Conservation (phyloP, 768 basidiomycete genomes). For the Cystofilobasidium macerans region DNA sequence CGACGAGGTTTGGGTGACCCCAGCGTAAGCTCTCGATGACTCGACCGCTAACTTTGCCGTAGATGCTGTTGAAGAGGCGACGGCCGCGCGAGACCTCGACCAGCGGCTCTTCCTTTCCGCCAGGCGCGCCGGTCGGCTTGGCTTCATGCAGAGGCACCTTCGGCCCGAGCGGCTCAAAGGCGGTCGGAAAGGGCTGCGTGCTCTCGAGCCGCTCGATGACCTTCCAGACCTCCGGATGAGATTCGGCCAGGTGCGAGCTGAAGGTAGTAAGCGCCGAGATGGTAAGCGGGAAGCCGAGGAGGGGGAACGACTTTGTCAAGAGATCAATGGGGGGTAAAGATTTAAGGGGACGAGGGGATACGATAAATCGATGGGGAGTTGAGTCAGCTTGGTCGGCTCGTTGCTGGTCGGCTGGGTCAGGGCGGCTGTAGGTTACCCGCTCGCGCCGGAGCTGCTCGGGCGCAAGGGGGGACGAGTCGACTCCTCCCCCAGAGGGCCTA, state of each 20-base stretch:
- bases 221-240: neutral
- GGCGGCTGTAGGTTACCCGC: neutral
- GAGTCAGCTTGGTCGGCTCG: neutral
- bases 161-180: slow-evolving; percentile 16
- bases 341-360: neutral
- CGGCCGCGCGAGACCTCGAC: slow-evolving; percentile 8
- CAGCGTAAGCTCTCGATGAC: slow-evolving; percentile 16
- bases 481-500: too few species aligned
- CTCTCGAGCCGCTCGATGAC: slow-evolving; percentile 8
- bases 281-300: slow-evolving; percentile 14
- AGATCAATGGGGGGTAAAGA: too few species aligned
- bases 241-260: slow-evolving; percentile 13
- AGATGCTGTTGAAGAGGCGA: slow-evolving; percentile 14
- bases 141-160: neutral
- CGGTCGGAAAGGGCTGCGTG: slow-evolving; percentile 17
- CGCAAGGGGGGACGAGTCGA: neutral
- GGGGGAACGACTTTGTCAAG: neutral
- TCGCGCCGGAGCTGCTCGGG: neutral
- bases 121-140: neutral
- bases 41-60: slow-evolving; percentile 21
- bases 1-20: slow-evolving; percentile 21
- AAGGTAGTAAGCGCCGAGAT: slow-evolving; percentile 19
- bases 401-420: neutral
- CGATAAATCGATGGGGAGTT: neutral
- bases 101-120: neutral